These are phyloP conservation scores for Seminavis robusta DNA, from an alignment of 108 stramenopile genomes.

Conservation along the genomic window DNA sequence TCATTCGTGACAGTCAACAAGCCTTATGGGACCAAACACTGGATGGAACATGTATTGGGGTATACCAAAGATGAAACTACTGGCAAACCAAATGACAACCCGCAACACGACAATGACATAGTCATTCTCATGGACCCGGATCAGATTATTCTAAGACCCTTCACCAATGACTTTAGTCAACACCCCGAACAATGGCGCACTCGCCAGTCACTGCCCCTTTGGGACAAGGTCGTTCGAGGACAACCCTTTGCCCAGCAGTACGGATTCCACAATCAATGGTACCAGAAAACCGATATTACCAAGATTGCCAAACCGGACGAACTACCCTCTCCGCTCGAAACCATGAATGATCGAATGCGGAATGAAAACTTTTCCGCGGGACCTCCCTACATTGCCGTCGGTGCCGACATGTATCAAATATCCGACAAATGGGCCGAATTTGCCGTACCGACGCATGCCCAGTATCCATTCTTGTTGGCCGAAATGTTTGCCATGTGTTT, in stretches of 20 bases:
- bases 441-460: conserved; percentile 51
- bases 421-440: conserved; percentile 76
- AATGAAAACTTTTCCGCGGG: conserved; percentile 73
- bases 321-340: conserved; percentile 34
- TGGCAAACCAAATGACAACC: conserved; percentile 11
- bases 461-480: conserved; percentile 46
- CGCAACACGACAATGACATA: conserved; percentile 32
- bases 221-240: conserved; percentile 70
- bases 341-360: conserved; percentile 39
- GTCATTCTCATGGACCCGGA: conserved; percentile 57
- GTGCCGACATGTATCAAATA: conserved; percentile 73
- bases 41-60: conserved; percentile 41
- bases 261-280: conserved; percentile 84
- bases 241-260: conserved; percentile 87
- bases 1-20: not conserved
- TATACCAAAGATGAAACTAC: conserved; percentile 5
- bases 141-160: conserved; percentile 48
- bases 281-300: conserved; percentile 45
- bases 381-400: conserved; percentile 89
- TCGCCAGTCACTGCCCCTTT: conserved; percentile 2
- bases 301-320: conserved; percentile 1
- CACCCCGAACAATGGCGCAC: conserved; percentile 46
- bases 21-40: conserved; percentile 71
- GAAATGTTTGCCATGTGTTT: conserved; percentile 92
- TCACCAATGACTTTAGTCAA: conserved; percentile 64